A percentile compares a stretch with the other conserved stretches of the same genome.
Conservation (phyloP, 768 basidiomycete species). For the Rickenella mellea region DNA sequence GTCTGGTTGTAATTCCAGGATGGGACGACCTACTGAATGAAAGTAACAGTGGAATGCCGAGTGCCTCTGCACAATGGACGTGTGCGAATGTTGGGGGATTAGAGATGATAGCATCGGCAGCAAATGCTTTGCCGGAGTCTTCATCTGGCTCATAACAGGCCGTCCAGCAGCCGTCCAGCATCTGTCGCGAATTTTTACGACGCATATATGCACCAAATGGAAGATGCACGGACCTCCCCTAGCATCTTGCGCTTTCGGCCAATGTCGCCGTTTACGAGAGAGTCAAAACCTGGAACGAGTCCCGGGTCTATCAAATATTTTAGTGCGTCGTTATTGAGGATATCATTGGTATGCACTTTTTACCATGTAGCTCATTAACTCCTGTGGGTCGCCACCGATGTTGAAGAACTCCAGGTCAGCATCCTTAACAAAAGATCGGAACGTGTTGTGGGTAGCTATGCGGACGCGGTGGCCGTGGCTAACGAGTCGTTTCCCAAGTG, state of each 20-base stretch:
- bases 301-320: conserved; percentile 40
- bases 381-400: conserved; percentile 54
- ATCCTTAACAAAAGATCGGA: conserved; percentile 42
- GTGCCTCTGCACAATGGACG: conserved; percentile 54
- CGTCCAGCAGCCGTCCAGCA: conserved; percentile 53
- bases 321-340: neutral
- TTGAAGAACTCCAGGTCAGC: conserved; percentile 48
- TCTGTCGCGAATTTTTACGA: conserved; percentile 20
- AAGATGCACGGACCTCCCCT: conserved; percentile 23
- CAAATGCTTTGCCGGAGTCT: conserved; percentile 34
- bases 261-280: conserved; percentile 54
- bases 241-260: conserved; percentile 49
- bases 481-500: conserved; percentile 38
- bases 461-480: conserved; percentile 49
- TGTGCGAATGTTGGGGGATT: conserved; percentile 64
- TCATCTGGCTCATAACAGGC: conserved; percentile 41
- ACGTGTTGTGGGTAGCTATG: conserved; percentile 54
- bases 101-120: conserved; percentile 55
- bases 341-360: conserved; percentile 28
- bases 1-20: neutral
- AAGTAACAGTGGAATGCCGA: conserved; percentile 47
- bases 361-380: conserved; percentile 67
- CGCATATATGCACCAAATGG: neutral
- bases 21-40: conserved; percentile 39
- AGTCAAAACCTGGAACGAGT: conserved; percentile 47